Evolutionary conservation across 2,329 filamentous ascomycete species (phyloP).

Genomic region (Fusarium sp.): DNA sequence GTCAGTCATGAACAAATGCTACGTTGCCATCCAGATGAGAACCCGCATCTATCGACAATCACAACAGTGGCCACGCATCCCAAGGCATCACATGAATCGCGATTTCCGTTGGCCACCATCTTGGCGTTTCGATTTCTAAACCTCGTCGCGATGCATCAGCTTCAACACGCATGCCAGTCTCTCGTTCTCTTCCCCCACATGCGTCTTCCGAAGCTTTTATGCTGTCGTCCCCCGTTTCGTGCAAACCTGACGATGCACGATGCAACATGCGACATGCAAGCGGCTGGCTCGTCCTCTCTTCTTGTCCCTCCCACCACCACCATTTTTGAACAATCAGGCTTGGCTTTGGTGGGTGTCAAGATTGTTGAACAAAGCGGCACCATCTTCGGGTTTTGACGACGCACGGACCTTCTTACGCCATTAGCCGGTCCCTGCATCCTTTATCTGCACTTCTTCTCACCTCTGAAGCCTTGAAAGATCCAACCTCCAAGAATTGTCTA

Average conservation of each 20-base stretch:
- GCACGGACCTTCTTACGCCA: slow-evolving; percentile 37
- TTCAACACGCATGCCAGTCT: slow-evolving; percentile 17
- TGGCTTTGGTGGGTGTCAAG: slow-evolving; percentile 25
- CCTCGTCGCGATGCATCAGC: slow-evolving; percentile 25
- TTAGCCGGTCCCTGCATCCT: slow-evolving; percentile 44
- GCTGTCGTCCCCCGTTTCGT: slow-evolving; percentile 30
- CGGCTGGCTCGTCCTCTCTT: not conserved
- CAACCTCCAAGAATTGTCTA: slow-evolving; percentile 48
- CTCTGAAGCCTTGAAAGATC: slow-evolving; percentile 28
- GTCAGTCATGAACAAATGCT: slow-evolving; percentile 7
- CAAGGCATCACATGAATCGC: slow-evolving; percentile 23
- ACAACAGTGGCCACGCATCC: slow-evolving; percentile 1
- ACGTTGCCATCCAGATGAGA: slow-evolving; percentile 3
- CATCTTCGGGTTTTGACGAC: slow-evolving; percentile 17
- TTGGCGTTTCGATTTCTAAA: slow-evolving; percentile 31
- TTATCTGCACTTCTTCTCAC: slow-evolving; percentile 42
- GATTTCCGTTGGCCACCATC: slow-evolving; percentile 14
- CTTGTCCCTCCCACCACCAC: slow-evolving; percentile 13
- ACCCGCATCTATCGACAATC: not conserved
- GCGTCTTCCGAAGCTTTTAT: slow-evolving; percentile 34
- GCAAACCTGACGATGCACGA: slow-evolving; percentile 24
- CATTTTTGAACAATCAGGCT: slow-evolving; percentile 28
- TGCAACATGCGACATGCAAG: slow-evolving; percentile 10
- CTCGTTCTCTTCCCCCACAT: slow-evolving; percentile 35
- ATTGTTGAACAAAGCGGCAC: slow-evolving; percentile 26